phyloP scores from a whole-genome alignment of 2,329 filamentous ascomycete genomes.

The Diaporthe sp. region DNA sequence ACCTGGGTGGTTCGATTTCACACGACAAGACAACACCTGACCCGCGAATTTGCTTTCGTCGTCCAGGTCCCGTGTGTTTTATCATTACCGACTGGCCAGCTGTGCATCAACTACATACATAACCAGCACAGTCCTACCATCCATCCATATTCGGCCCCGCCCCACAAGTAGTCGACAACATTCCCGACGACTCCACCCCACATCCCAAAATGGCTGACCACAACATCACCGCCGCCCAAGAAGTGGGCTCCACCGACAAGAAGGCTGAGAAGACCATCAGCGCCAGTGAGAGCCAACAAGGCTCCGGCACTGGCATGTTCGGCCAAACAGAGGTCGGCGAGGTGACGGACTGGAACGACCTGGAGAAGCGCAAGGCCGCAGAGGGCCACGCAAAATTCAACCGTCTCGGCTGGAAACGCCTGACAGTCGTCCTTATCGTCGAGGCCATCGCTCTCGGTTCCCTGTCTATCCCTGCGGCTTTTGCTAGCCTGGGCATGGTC shows the following conservation, averaged over 20 bases:
- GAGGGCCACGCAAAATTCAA: constrained; percentile 64
- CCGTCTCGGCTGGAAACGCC: constrained; percentile 69
- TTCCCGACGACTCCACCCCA: constrained; percentile 4
- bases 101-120: constrained; percentile 23
- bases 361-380: constrained; percentile 61
- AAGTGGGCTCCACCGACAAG: constrained; percentile 21
- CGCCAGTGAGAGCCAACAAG: constrained; percentile 35
- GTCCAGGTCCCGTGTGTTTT: constrained; percentile 19
- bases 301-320: constrained; percentile 34
- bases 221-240: constrained; percentile 24
- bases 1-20: constrained; percentile 9
- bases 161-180: constrained; percentile 34
- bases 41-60: background rate
- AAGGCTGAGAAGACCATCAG: constrained; percentile 40
- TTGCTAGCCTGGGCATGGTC: constrained; percentile 67
- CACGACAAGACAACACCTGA: constrained; percentile 12
- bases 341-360: constrained; percentile 48
- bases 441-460: constrained; percentile 69
- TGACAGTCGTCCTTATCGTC: constrained; percentile 68
- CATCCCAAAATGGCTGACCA: constrained; percentile 34
- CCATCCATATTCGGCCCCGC: background rate
- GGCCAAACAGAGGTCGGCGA: constrained; percentile 38
- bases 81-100: background rate
- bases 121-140: background rate
- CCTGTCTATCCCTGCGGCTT: constrained; percentile 64